Percentiles rank a stretch among this genome's conserved stretches.
phyloP scores from a whole-genome alignment of 805 yeast species.

The Zygosaccharomyces bailii region DNA sequence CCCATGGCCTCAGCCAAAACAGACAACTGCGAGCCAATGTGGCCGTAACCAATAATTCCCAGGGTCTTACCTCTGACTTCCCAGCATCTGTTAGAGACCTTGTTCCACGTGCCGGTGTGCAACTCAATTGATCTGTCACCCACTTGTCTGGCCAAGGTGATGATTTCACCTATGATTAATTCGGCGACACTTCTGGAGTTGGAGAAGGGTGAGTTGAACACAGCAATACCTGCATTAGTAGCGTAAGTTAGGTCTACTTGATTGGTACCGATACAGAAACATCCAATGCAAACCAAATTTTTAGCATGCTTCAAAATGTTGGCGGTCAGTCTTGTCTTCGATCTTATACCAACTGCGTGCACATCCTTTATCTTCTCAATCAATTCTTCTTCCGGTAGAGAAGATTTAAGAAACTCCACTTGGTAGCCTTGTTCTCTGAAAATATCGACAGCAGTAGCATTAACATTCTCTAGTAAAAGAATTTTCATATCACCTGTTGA shows the following conservation, averaged over 20 bases:
- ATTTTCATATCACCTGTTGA: conserved; percentile 94
- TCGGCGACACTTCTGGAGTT: conserved; percentile 99
- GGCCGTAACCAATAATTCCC: conserved; percentile 97
- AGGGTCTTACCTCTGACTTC: conserved; percentile 98
- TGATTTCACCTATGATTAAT: conserved; percentile 91
- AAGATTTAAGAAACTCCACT: conserved; percentile 87
- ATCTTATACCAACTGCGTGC: conserved; percentile 97
- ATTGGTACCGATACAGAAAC: conserved; percentile 99
- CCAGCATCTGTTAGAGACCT: conserved; percentile 94
- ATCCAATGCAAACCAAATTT: conserved; percentile 86
- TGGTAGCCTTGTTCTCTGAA: conserved; percentile 91
- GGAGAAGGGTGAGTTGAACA: conserved; percentile 97
- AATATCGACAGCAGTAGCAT: conserved; percentile 84
- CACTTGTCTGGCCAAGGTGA: conserved; percentile 89
- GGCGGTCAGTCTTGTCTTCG: conserved; percentile 86
- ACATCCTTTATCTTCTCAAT: conserved; percentile 90
- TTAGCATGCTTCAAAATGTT: conserved; percentile 79
- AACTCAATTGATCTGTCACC: conserved; percentile 95
- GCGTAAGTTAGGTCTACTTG: conserved; percentile 93
- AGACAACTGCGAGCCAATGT: conserved; percentile 94
- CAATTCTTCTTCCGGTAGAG: conserved; percentile 87
- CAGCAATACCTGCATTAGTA: conserved; percentile 90
- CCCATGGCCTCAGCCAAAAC: conserved; percentile 98
- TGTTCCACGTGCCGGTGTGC: conserved; percentile 97
- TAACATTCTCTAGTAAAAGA: conserved; percentile 86